phyloP scores from a whole-genome alignment of 495 filamentous ascomycete genomes.

The Penicillium pancosmium region DNA sequence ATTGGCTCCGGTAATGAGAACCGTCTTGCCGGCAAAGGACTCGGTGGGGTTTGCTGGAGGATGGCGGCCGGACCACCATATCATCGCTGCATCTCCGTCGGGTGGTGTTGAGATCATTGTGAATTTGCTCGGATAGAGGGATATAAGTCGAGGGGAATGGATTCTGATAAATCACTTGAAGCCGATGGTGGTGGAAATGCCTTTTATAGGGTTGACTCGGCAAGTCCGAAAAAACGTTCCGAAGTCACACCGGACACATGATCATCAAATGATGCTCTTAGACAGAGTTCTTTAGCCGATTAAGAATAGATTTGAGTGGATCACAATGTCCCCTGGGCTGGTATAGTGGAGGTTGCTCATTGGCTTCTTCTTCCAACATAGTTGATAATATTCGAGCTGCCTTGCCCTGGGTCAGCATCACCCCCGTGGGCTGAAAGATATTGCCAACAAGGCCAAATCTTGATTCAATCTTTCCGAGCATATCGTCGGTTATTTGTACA shows the following conservation, averaged over 20 bases:
- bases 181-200: background rate
- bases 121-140: background rate
- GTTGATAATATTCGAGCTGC: background rate
- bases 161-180: background rate
- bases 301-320: background rate
- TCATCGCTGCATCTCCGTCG: slow-evolving; percentile 1
- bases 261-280: background rate
- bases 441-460: background rate
- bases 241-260: background rate
- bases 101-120: slow-evolving; percentile 5
- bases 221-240: slow-evolving; percentile 2
- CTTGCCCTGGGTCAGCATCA: background rate
- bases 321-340: slow-evolving; percentile 1
- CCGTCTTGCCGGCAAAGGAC: slow-evolving; percentile 19
- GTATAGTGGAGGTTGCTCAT: slow-evolving; percentile 4
- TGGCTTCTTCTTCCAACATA: slow-evolving; percentile 1
- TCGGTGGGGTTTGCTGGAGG: slow-evolving; percentile 18
- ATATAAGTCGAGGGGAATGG: no score
- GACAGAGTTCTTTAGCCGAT: background rate
- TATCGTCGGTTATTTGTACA: background rate
- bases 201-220: background rate
- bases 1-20: slow-evolving; percentile 28
- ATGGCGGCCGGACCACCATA: slow-evolving; percentile 15
- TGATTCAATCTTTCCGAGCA: background rate
- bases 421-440: background rate